Evolutionary conservation across 768 basidiomycete species (phyloP), one percentile per base, ranked within the genome.

Genomic region (Gautieria morchelliformis): DNA sequence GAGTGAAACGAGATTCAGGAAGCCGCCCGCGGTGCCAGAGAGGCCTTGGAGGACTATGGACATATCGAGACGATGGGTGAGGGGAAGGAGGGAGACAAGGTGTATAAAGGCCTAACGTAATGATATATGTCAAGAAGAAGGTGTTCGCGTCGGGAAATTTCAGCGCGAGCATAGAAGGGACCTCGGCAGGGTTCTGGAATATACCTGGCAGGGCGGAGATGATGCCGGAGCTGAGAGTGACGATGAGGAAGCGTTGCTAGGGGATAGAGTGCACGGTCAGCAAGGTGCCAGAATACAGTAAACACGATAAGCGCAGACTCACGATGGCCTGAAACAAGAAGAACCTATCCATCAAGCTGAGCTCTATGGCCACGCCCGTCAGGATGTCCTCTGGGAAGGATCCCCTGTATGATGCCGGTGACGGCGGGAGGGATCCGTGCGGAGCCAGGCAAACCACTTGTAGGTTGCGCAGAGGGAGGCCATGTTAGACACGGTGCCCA

Each of bases 301-400:
- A n/a, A n/a, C n/a, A n/a, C n/a, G n/a, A n/a, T n/a, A n/a, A n/a
- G n/a, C n/a, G n/a, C n/a, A n/a, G n/a, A n/a, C n/a, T n/a, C n/a
- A n/a, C n/a, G n/a, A n/a, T n/a, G n/a, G n/a, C n/a, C n/a, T n/a
- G 87, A 78, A 96, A 96, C 61, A 91, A 73, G 73, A 95, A 95
- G 72, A 78, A 98, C 19, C 96, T 77, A 1, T 83, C 84, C 94
- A 97, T 96, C 65, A 99, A 70, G 52, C 86, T 89, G 5, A 95
- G 78, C 63, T n/a, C n/a, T n/a, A n/a, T n/a, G n/a, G n/a, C n/a
- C n/a, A n/a, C n/a, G n/a, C n/a, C n/a, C n/a, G n/a, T 99, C 95
- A 95, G 93, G 19, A 92, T 90, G 19, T 96, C 96, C 71, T 98
- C 91, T 84, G 3, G 96, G 93, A 0, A 94, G 72, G 53, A 95